Evolutionary conservation across 768 basidiomycete species (phyloP).

Genomic region (Lyophyllum shimeji): DNA sequence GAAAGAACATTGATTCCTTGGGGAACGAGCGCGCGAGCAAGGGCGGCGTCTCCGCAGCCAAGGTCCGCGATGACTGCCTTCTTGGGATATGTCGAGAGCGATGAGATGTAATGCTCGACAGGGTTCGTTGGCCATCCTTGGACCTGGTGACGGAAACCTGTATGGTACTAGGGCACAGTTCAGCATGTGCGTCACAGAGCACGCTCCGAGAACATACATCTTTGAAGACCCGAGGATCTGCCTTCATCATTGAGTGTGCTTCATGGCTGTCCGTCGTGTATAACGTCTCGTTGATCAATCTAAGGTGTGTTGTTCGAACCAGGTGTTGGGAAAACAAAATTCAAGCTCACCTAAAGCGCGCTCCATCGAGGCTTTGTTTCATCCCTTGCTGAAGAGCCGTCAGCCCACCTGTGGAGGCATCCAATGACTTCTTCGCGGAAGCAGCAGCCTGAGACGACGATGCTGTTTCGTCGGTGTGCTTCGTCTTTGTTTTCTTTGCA

Average conservation of each 20-base stretch:
- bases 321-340: neutral
- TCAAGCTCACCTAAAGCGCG: constrained; percentile 75
- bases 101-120: constrained; percentile 73
- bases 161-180: constrained; percentile 71
- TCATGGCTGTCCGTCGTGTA: constrained; percentile 83
- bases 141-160: constrained; percentile 89
- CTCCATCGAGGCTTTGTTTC: constrained; percentile 80
- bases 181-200: neutral
- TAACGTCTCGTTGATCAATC: constrained; percentile 89
- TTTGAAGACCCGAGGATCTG: constrained; percentile 76
- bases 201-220: constrained; percentile 54
- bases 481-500: constrained; percentile 14
- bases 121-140: constrained; percentile 94
- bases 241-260: constrained; percentile 79
- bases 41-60: constrained; percentile 91
- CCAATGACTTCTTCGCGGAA: neutral
- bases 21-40: constrained; percentile 73
- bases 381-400: constrained; percentile 77
- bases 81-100: constrained; percentile 61
- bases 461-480: neutral
- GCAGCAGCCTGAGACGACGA: constrained; percentile 1
- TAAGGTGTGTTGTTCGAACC: constrained; percentile 23
- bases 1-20: constrained; percentile 71
- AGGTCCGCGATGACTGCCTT: constrained; percentile 85
- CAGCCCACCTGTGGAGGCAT: constrained; percentile 30